Evolutionary conservation across 2,329 filamentous ascomycete genomes (phyloP).

Genomic region (Beauveria brongniartii): DNA sequence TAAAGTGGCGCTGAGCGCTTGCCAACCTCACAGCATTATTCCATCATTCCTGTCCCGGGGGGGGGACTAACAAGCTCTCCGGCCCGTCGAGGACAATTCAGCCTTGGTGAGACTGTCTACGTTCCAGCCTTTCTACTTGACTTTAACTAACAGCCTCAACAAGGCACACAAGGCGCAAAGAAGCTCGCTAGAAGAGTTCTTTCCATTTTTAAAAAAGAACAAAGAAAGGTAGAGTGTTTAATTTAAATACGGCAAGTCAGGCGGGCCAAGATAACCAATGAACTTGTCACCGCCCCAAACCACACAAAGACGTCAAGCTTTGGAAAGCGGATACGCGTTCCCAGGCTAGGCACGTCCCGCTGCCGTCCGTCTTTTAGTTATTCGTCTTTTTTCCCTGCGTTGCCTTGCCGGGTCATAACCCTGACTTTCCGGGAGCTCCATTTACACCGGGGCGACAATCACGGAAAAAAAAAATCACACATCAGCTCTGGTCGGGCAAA

Average conservation of each 20-base stretch:
- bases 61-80: neutral
- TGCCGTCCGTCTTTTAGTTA: neutral
- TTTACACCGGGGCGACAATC: neutral
- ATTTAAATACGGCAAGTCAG: neutral
- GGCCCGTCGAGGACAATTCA: neutral
- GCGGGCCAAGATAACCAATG: neutral
- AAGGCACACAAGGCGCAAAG: too few relatives aligned
- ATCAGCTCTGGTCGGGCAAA: neutral
- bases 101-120: neutral
- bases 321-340: conserved; percentile 7
- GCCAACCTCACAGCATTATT: neutral
- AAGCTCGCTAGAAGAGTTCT: too few relatives aligned
- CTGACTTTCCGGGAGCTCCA: neutral
- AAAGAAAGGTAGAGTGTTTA: too few relatives aligned
- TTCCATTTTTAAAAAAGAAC: too few relatives aligned
- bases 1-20: conserved; percentile 3
- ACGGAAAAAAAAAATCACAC: neutral
- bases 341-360: conserved; percentile 6
- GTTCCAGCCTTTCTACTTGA: neutral
- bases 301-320: neutral
- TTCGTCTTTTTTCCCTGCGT: neutral
- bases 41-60: neutral
- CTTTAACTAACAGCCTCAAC: too few relatives aligned
- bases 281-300: conserved; percentile 2
- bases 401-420: neutral